Evolutionary conservation across 2,329 filamentous ascomycete genomes (phyloP), one percentile per base, ranked within the genome.

Genomic region (Fusarium sp.): DNA sequence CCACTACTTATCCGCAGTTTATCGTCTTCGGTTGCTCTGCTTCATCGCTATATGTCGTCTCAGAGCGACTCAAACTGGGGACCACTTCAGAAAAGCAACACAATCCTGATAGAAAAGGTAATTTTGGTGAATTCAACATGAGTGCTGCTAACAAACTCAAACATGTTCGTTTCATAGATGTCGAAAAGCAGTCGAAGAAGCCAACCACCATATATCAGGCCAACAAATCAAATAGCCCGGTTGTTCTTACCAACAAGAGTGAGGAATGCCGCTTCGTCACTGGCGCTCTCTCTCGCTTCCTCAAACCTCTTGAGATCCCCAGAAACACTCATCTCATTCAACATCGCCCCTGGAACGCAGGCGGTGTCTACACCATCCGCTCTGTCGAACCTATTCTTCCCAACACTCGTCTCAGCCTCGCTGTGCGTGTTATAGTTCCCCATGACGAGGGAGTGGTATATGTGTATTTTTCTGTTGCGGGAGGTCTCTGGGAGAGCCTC

Each of bases 381-480:
- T 62, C 57, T 2, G 20, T 20, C 11, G 41, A 44, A n/a, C 35
- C 57, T 12, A 48, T 63, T 28, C 29, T 63, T 7, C 57, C 60
- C 9, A 44, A 55, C 3, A 29, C 38, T 6, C 26, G 16, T 16
- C 15, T 12, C n/a, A 16, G 23, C 15, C 18, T 58, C 11, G 18
- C 29, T 6, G 48, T 16, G 18, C 24, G 55, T n/a, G 37, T 55
- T 24, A 16, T 31, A 8, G 23, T 37, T 18, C 24, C 18, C 15
- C 23, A 24, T 31, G 23, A 18, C 7, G 3, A 10, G 3, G 23
- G 29, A 1, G 10, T 41, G 8, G 20, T 24, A 8, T n/a, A 37
- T 12, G 38, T 58, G 3, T 18, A 37, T 7, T 11, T 58, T 5
- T 41, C 55, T 8, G 23, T 55, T 15, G 35, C 38, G 5, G 39